Base-by-base conservation (phyloP, 176 grass and related monocot species). In the Urochloa ruziziensis region DNA sequence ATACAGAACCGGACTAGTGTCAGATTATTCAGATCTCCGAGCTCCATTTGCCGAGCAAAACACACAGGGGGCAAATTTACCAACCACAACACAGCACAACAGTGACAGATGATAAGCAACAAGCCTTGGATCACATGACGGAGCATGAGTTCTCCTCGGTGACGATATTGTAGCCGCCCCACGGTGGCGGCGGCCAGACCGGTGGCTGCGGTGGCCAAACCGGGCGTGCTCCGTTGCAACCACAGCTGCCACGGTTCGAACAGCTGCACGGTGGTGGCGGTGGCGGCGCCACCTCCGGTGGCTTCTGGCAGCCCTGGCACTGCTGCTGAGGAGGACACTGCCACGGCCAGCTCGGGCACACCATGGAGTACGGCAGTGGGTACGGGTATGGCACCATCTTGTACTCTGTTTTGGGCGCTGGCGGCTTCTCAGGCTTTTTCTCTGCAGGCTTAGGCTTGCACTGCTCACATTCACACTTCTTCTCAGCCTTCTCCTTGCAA, bases 321-420 rank as follows among this genome's bases (percentile, higher is more conserved):
- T 33, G 58, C 34, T 34, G 25, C 6, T 49, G 67, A 70, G 67
- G 67, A 17, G 67, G 67, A 40, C 67, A 70, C 11, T 70, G 39
- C 67, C 40, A 21, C 27, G 84, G 35, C 67, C 84, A 86, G 36
- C 51, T 77, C 82, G 43, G 71, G 61, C 82, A 57, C 18, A 27
- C 29, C 72, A 46, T 3, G 14, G 77, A 77, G 77, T 67, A 86
- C 6, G 77, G 59, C 5, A 66, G 0, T 5, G 78, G 85, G 59
- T 74, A 87, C 10, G 70, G 78, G 36, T 58, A 58, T 1, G 70
- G 85, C 70, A 87, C 2, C 35, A 75, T 36, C 25, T 80, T 86
- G 77, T 56, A 87, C 12, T 73, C 30, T 57, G 49, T 70, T 34
- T 75, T 57, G 9, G 58, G 58, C 14, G 58, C 1, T 9, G 23